These are phyloP conservation scores for Penicillium sp. DNA, from an alignment of 2,329 filamentous ascomycete species.

Conservation along the genomic window DNA sequence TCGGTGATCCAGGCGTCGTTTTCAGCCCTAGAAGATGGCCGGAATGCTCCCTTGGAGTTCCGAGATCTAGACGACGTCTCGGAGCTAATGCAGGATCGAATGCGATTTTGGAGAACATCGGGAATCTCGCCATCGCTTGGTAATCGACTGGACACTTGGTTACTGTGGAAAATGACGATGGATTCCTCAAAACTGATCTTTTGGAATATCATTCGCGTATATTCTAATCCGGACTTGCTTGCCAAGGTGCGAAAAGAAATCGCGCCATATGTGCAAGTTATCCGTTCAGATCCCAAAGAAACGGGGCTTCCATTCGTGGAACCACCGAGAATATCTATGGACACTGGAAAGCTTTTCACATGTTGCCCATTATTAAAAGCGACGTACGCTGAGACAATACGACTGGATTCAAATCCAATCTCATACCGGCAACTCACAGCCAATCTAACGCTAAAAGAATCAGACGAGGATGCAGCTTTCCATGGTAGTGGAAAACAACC, in stretches of 20 bases:
- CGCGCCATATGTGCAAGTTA: slow-evolving; percentile 37
- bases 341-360: slow-evolving; percentile 37
- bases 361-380: slow-evolving; percentile 47
- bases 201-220: slow-evolving; percentile 49
- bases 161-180: slow-evolving; percentile 54
- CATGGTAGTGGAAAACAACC: slow-evolving; percentile 22
- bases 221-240: slow-evolving; percentile 38
- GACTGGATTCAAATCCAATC: slow-evolving; percentile 41
- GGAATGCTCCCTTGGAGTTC: slow-evolving; percentile 41
- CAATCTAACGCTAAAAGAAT: slow-evolving; percentile 38
- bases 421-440: slow-evolving; percentile 40
- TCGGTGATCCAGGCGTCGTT: slow-evolving; percentile 43
- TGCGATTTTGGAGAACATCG: slow-evolving; percentile 36
- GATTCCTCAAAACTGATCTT: slow-evolving; percentile 52
- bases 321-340: slow-evolving; percentile 40
- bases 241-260: slow-evolving; percentile 45
- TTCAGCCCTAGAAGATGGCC: slow-evolving; percentile 38
- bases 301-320: slow-evolving; percentile 42
- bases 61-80: slow-evolving; percentile 49
- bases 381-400: slow-evolving; percentile 45
- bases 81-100: slow-evolving; percentile 41
- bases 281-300: slow-evolving; percentile 31
- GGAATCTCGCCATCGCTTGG: slow-evolving; percentile 29
- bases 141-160: slow-evolving; percentile 42
- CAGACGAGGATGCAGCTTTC: slow-evolving; percentile 29